Conservation (phyloP, 2,329 filamentous ascomycete species). For the Botrytis galanthina region DNA sequence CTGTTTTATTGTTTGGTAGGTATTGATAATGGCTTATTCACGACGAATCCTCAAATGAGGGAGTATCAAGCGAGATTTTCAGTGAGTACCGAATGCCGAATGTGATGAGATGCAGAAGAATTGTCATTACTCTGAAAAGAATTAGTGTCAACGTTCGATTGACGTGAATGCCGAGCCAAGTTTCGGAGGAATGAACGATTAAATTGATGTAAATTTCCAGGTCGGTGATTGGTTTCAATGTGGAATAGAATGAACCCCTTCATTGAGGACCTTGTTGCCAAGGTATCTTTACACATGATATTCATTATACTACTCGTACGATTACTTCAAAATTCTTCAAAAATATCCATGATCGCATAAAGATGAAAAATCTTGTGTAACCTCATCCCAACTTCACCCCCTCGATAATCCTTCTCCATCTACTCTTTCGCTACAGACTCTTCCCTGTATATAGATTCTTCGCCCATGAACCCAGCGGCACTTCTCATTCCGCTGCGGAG, state of each 20-base stretch:
- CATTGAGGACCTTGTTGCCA: background rate
- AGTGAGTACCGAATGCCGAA: conserved; percentile 1
- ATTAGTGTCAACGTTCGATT: background rate
- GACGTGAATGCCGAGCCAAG: background rate
- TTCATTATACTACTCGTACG: no score
- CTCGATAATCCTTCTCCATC: background rate
- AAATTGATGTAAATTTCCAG: background rate
- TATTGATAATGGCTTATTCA: background rate
- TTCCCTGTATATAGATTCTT: background rate
- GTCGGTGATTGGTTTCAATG: background rate
- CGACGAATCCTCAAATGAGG: background rate
- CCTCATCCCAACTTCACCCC: background rate
- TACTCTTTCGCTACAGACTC: background rate
- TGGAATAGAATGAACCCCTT: background rate
- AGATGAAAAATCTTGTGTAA: background rate
- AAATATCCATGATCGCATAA: background rate
- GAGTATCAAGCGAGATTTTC: background rate
- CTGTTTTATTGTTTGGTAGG: background rate
- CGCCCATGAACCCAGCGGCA: background rate
- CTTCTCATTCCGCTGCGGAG: background rate
- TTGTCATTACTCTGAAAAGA: background rate
- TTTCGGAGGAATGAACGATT: background rate
- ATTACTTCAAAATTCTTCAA: background rate
- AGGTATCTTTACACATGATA: background rate
- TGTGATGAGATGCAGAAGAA: background rate